Conservation (phyloP, 768 basidiomycete species). For the Termitomyces sp. region DNA sequence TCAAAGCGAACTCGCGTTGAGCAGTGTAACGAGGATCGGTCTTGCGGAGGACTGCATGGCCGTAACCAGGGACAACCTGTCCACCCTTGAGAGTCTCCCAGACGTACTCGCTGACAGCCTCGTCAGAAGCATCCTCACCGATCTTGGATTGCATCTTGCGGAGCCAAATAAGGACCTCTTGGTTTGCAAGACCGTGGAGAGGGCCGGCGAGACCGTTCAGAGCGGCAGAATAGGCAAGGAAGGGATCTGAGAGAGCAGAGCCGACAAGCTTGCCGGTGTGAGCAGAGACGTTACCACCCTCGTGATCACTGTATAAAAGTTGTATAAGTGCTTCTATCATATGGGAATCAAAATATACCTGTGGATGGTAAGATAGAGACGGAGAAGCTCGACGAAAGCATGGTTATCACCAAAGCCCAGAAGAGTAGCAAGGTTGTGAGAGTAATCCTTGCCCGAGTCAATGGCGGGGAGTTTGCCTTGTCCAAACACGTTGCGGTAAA, state of each 20-base stretch:
- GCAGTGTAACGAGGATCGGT: slow-evolving; percentile 92
- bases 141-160: slow-evolving; percentile 90
- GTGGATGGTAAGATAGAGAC: slow-evolving; percentile 97
- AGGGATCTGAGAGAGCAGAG: slow-evolving; percentile 95
- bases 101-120: slow-evolving; percentile 88
- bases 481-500: slow-evolving; percentile 86
- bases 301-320: slow-evolving; percentile 68
- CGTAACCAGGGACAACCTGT: slow-evolving; percentile 92
- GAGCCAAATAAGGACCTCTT: slow-evolving; percentile 94
- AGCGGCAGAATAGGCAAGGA: slow-evolving; percentile 90
- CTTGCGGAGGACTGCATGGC: slow-evolving; percentile 84
- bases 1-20: slow-evolving; percentile 85
- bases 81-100: slow-evolving; percentile 93
- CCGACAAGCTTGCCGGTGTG: slow-evolving; percentile 93
- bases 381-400: slow-evolving; percentile 89
- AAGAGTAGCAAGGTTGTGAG: slow-evolving; percentile 82
- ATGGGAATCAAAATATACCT: slow-evolving; percentile 38
- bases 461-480: slow-evolving; percentile 85
- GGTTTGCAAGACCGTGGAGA: slow-evolving; percentile 95
- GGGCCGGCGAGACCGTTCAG: slow-evolving; percentile 97
- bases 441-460: slow-evolving; percentile 83
- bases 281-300: slow-evolving; percentile 97
- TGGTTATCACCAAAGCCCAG: slow-evolving; percentile 89
- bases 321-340: background rate
- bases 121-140: slow-evolving; percentile 81